A percentile compares a stretch with the other conserved stretches of the same genome.
phyloP scores from a whole-genome alignment of 768 basidiomycete genomes.

The Mycena olivaceomarginata region DNA sequence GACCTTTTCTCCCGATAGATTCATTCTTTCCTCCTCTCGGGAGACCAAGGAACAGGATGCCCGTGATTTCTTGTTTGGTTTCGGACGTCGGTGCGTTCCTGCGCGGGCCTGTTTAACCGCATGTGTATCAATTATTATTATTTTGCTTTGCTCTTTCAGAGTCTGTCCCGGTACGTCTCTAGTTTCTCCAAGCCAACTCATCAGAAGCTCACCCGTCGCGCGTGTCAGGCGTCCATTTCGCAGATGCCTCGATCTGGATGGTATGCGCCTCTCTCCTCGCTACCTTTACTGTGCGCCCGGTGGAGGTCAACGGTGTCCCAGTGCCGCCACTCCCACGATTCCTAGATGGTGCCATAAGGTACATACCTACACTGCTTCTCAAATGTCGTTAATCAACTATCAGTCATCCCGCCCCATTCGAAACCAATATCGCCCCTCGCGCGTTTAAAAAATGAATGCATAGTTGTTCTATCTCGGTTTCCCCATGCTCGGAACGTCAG shows the following conservation, averaged over 20 bases:
- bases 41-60: neutral
- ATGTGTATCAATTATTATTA: neutral
- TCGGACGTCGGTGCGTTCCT: neutral
- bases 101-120: too few relatives aligned
- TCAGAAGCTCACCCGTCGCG: neutral
- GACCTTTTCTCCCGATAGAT: neutral
- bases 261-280: neutral
- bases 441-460: neutral
- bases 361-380: neutral
- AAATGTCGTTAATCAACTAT: too few relatives aligned
- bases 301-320: neutral
- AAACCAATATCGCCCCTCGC: neutral
- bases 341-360: neutral
- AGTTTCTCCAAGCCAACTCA: neutral
- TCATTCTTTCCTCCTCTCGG: neutral
- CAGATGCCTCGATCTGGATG: neutral
- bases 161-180: neutral
- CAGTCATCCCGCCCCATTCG: neutral
- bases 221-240: neutral
- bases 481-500: too few relatives aligned
- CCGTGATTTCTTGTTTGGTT: neutral
- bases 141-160: neutral
- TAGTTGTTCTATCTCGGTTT: too few relatives aligned
- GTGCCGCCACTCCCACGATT: neutral
- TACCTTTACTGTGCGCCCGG: neutral